phyloP scores from a whole-genome alignment of 768 basidiomycete genomes.

The Udeniomyces megalosporus region DNA sequence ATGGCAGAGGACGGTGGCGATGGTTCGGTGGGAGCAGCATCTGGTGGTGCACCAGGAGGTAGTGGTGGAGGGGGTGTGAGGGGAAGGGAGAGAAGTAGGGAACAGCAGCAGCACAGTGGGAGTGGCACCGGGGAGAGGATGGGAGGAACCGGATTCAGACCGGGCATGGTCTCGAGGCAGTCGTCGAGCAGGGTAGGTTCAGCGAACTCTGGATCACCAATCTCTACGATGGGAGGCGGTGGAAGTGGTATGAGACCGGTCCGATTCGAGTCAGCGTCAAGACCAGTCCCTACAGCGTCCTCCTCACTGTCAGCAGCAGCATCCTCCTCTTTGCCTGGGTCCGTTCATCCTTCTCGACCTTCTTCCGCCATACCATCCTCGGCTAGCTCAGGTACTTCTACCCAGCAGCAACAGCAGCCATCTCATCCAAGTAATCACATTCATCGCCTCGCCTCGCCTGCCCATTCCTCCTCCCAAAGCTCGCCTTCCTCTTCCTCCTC shows the following conservation, averaged over 20 bases:
- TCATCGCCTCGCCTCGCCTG: background rate
- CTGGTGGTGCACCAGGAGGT: background rate
- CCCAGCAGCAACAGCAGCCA: too few relatives aligned
- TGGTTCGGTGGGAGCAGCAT: background rate
- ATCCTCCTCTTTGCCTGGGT: background rate
- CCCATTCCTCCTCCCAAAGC: background rate
- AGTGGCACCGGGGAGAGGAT: constrained; percentile 1
- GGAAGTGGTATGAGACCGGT: background rate
- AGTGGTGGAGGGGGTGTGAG: background rate
- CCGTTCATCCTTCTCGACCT: background rate
- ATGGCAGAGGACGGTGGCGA: background rate
- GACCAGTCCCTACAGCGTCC: too few relatives aligned
- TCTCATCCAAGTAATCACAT: background rate
- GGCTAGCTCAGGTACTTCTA: too few relatives aligned
- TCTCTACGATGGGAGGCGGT: background rate
- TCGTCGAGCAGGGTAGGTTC: background rate
- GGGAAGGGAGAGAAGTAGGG: background rate
- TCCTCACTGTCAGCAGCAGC: background rate
- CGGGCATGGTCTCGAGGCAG: background rate
- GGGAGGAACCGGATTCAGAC: background rate
- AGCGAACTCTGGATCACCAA: background rate
- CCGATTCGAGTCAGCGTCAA: background rate
- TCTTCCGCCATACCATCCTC: too few relatives aligned
- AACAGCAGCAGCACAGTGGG: background rate
- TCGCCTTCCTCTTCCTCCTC: background rate